Evolutionary conservation across 257 asterid species (phyloP), one percentile per base, ranked within the genome.

Genomic region (Primulina huaijiensis): DNA sequence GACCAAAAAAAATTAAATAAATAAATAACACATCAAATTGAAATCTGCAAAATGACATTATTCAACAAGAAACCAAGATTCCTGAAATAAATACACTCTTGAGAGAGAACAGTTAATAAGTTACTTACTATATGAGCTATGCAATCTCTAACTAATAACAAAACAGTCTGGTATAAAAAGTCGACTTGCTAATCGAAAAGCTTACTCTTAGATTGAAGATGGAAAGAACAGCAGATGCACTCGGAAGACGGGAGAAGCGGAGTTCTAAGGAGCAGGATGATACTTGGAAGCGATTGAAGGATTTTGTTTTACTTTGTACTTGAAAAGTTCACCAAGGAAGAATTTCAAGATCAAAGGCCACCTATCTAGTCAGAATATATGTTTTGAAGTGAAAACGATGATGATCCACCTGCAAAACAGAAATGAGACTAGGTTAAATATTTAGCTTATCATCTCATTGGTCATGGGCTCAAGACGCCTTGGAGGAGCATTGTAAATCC

Each of bases 381-480:
- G 30, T 27, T 21, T 9, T 8, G 20, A 7, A 43, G 57, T 8
- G 59, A 34, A 14, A 69, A 58, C 43, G 60, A 62, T 17, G 60
- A 60, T 53, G 50, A n/a, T 25, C 72, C 73, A 75, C 77, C 81
- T 78, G 76, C 67, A 69, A 70, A 72, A 52, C 9, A 50, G 74
- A 70, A 8, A 34, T 16, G 38, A 37, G 65, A 25, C 31, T 9
- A 14, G 1, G 38, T 4, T 40, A 62, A 29, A 16, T 25, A 50
- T 38, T 43, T 43, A 10, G n/a, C 53, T 43, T 2, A 43, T 43
- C 6, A 43, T 12, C 14, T 43, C 53, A 12, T 43, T 43, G 53
- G n/a, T 12, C 1, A 43, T 43, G n/a, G 53, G 53, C 17, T 12
- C 17, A 8, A 38, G 50, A 4, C 14, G 12, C 4, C 4, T 38